Conservation (phyloP, 768 basidiomycete genomes). For the Pisolithus tinctorius region DNA sequence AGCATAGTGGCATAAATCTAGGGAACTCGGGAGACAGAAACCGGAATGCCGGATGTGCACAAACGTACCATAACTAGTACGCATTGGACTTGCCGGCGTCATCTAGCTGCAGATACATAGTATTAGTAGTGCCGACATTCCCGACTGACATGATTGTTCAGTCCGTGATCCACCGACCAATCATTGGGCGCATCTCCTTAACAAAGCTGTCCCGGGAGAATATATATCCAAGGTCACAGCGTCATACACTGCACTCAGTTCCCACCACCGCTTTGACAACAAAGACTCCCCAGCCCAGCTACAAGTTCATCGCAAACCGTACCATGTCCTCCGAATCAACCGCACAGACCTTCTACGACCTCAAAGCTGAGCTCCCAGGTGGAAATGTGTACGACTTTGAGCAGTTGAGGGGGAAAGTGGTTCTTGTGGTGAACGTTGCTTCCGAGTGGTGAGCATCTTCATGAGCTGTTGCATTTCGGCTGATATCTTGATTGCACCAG, state of each 20-base stretch:
- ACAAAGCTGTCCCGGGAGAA: background rate
- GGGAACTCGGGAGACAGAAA: too few relatives aligned
- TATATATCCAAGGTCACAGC: background rate
- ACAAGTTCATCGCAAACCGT: constrained; percentile 5
- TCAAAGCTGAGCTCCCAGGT: constrained; percentile 59
- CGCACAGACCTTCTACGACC: constrained; percentile 47
- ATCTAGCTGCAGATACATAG: too few relatives aligned
- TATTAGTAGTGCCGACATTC: too few relatives aligned
- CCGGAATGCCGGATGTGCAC: too few relatives aligned
- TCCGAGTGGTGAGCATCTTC: constrained; percentile 47
- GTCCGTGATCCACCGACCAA: background rate
- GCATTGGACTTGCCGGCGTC: too few relatives aligned
- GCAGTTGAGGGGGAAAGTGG: constrained; percentile 68
- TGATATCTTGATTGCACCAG: constrained; percentile 29
- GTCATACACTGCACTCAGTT: background rate
- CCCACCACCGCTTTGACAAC: background rate
- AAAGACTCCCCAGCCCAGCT: background rate
- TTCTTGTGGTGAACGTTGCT: constrained; percentile 73
- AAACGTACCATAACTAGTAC: too few relatives aligned
- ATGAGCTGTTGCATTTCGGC: background rate
- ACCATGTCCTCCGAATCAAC: constrained; percentile 21
- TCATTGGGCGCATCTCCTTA: background rate
- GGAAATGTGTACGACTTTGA: constrained; percentile 55
- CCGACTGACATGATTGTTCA: too few relatives aligned
- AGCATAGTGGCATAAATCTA: too few relatives aligned